phyloP scores from a whole-genome alignment of 177 flowering plant species.

The Vitis hybrid region DNA sequence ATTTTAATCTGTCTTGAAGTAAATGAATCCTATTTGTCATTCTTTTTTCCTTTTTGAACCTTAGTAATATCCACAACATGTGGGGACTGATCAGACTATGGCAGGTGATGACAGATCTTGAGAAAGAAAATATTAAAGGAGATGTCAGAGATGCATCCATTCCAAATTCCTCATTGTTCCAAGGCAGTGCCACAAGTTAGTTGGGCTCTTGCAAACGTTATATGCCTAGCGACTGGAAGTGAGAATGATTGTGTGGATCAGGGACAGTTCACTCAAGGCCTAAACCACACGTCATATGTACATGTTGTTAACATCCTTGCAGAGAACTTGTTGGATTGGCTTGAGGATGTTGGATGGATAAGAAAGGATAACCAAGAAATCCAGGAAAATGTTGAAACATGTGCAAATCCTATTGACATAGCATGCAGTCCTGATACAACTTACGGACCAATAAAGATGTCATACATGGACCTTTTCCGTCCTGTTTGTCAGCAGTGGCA shows the following conservation, averaged over 20 bases:
- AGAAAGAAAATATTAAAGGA: constrained; percentile 56
- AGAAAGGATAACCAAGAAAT: constrained; percentile 34
- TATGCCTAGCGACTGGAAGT: constrained; percentile 55
- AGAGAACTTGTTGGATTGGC: constrained; percentile 50
- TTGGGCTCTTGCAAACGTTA: constrained; percentile 89
- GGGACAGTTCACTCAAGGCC: constrained; percentile 44
- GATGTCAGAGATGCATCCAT: constrained; percentile 54
- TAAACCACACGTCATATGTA: constrained; percentile 56
- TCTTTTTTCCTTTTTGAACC: background rate
- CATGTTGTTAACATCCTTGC: constrained; percentile 52
- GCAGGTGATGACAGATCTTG: constrained; percentile 96
- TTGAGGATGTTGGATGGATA: constrained; percentile 39
- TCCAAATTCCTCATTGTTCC: constrained; percentile 16
- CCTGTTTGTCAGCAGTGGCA: constrained; percentile 93
- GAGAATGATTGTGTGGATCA: constrained; percentile 39
- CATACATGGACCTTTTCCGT: constrained; percentile 54
- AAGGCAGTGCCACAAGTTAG: constrained; percentile 61
- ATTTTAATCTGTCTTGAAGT: background rate
- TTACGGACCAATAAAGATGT: constrained; percentile 32
- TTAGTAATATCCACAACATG: constrained; percentile 15
- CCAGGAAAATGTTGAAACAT: constrained; percentile 23
- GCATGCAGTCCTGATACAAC: constrained; percentile 20
- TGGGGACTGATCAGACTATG: constrained; percentile 77
- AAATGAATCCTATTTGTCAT: background rate
- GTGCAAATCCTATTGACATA: constrained; percentile 13